These are phyloP conservation scores for Crassisporium funariophilum DNA, from an alignment of 768 basidiomycete genomes.

Conservation along the genomic window DNA sequence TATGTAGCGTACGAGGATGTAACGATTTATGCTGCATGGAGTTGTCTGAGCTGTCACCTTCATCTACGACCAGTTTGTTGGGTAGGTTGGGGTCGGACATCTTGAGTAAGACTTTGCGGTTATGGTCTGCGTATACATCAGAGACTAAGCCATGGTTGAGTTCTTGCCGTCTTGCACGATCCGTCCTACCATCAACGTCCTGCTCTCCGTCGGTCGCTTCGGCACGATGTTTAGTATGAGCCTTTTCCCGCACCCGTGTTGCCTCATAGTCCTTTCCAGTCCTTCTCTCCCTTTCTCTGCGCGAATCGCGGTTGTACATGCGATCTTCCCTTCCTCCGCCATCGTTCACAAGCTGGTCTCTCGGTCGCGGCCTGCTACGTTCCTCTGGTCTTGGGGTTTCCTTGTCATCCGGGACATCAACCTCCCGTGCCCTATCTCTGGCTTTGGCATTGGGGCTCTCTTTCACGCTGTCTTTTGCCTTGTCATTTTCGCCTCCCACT, in stretches of 20 bases:
- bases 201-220: conserved; percentile 24
- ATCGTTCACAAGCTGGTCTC: conserved; percentile 1
- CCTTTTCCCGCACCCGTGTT: conserved; percentile 15
- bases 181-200: conserved; percentile 15
- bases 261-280: conserved; percentile 11
- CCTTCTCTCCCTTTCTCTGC: conserved; percentile 11
- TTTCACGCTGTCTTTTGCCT: conserved; percentile 8
- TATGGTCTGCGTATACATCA: conserved; percentile 15
- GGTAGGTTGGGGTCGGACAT: conserved; percentile 11
- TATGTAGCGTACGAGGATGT: conserved; percentile 25
- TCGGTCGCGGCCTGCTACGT: conserved; percentile 8
- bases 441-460: conserved; percentile 1
- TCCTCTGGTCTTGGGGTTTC: conserved; percentile 4
- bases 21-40: conserved; percentile 20
- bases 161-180: conserved; percentile 23
- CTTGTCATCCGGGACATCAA: conserved; percentile 1
- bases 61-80: conserved; percentile 13
- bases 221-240: conserved; percentile 20
- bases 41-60: conserved; percentile 38
- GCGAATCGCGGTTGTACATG: conserved; percentile 7
- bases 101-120: conserved; percentile 16
- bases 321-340: conserved; percentile 6
- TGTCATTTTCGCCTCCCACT: conserved; percentile 14
- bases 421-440: background rate
- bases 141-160: conserved; percentile 19